A percentile compares a stretch with the other conserved stretches of the same genome.
Conservation (phyloP, 179 eudicot species). For the Patellifolia procumbens region DNA sequence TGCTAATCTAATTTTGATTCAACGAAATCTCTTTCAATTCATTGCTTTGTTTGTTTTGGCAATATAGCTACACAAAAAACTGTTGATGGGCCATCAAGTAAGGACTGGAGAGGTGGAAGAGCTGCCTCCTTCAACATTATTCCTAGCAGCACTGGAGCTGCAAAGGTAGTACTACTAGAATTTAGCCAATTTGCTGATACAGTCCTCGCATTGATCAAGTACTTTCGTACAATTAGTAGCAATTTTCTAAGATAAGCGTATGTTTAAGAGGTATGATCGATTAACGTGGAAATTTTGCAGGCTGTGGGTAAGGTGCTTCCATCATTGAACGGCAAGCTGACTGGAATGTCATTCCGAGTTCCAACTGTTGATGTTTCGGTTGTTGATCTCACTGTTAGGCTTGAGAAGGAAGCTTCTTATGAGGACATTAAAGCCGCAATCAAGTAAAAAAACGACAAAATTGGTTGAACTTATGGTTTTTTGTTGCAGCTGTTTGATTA, state of each 20-base stretch:
- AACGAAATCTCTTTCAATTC: neutral
- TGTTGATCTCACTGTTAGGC: conserved; percentile 74
- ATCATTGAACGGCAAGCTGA: conserved; percentile 65
- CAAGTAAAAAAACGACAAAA: conserved; percentile 34
- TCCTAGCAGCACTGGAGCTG: conserved; percentile 96
- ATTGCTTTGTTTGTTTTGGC: neutral
- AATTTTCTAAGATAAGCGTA: neutral
- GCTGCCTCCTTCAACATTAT: conserved; percentile 92
- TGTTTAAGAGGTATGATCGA: neutral
- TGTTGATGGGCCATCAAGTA: conserved; percentile 87
- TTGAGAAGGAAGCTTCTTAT: conserved; percentile 57
- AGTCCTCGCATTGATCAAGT: no score
- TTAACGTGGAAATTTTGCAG: conserved; percentile 29
- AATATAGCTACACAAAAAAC: conserved; percentile 78
- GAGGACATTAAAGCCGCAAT: conserved; percentile 66
- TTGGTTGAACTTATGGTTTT: neutral
- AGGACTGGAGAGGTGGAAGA: conserved; percentile 99
- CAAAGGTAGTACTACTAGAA: conserved; percentile 49
- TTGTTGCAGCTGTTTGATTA: neutral
- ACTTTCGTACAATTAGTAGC: no score
- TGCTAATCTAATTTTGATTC: neutral
- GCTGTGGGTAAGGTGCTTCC: conserved; percentile 79
- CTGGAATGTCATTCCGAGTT: conserved; percentile 75
- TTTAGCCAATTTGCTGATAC: no score
- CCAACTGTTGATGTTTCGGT: conserved; percentile 76